Conservation (phyloP, 2,329 filamentous ascomycete genomes). For the Akanthomyces uredinophilus region DNA sequence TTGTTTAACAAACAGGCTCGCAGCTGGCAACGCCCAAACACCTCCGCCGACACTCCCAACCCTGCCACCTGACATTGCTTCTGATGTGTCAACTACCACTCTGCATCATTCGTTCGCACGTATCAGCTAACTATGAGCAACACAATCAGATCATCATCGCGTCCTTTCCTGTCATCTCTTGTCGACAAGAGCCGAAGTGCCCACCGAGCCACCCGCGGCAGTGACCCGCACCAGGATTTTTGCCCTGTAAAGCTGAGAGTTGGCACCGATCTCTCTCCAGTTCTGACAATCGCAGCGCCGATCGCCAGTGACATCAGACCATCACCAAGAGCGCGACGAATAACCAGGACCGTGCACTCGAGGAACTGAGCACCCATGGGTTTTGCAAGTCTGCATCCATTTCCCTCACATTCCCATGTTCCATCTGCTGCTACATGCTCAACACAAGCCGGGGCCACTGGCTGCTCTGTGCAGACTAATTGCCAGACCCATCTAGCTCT, state of each 20-base stretch:
- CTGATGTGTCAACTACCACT: not conserved
- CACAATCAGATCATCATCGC: not conserved
- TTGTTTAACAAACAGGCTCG: not conserved
- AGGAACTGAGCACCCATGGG: not conserved
- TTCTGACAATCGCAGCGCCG: not conserved
- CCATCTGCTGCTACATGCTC: not conserved
- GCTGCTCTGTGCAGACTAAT: not conserved
- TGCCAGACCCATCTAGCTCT: not conserved
- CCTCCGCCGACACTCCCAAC: not conserved
- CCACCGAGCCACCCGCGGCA: not conserved
- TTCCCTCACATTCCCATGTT: not conserved
- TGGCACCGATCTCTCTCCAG: no score
- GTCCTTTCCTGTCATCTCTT: not conserved
- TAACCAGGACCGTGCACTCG: not conserved
- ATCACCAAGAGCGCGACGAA: not conserved
- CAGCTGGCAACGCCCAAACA: not conserved
- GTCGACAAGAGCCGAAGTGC: not conserved
- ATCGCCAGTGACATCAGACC: not conserved
- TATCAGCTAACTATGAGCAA: not conserved
- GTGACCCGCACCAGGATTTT: not conserved
- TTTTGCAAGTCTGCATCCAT: not conserved
- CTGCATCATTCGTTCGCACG: not conserved
- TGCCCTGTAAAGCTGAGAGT: not conserved
- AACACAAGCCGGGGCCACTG: not conserved
- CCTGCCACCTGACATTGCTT: not conserved